These are phyloP conservation scores for Paraphaeosphaeria minitans DNA, from an alignment of 2,329 filamentous ascomycete species.

Conservation along the genomic window DNA sequence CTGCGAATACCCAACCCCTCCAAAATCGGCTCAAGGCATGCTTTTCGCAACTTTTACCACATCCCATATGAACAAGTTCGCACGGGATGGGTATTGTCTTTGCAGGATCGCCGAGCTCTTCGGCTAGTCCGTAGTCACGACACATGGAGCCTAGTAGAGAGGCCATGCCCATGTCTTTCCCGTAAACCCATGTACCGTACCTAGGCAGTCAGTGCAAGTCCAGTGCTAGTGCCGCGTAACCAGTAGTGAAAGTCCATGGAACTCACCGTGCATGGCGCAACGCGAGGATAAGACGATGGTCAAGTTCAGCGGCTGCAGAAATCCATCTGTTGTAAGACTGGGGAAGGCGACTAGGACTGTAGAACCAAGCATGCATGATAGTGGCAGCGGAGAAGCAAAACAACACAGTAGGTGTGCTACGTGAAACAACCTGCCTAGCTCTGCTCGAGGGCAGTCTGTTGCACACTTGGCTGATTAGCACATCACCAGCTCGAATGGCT, in stretches of 20 bases:
- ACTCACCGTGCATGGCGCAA: slow-evolving; percentile 65
- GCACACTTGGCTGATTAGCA: slow-evolving; percentile 55
- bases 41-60: slow-evolving; percentile 73
- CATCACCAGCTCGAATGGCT: slow-evolving; percentile 72
- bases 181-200: slow-evolving; percentile 70
- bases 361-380: slow-evolving; percentile 92
- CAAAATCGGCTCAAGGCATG: slow-evolving; percentile 72
- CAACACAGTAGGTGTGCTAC: slow-evolving; percentile 67
- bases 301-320: slow-evolving; percentile 73
- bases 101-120: slow-evolving; percentile 74
- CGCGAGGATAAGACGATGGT: slow-evolving; percentile 73
- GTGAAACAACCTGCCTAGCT: slow-evolving; percentile 27
- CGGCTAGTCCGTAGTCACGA: slow-evolving; percentile 69
- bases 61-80: slow-evolving; percentile 82
- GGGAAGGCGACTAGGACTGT: slow-evolving; percentile 72
- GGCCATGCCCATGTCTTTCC: slow-evolving; percentile 72
- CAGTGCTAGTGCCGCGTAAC: not conserved
- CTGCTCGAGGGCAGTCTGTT: slow-evolving; percentile 58
- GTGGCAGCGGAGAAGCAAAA: slow-evolving; percentile 75
- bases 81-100: slow-evolving; percentile 76
- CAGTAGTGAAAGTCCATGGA: not conserved
- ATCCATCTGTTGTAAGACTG: slow-evolving; percentile 83
- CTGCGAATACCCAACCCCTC: slow-evolving; percentile 73
- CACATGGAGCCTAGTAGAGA: slow-evolving; percentile 74
- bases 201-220: not conserved